A percentile compares a stretch with the other conserved stretches of the same genome.
Evolutionary conservation across 2,329 filamentous ascomycete genomes (phyloP).

Genomic region (Talaromyces piceae): DNA sequence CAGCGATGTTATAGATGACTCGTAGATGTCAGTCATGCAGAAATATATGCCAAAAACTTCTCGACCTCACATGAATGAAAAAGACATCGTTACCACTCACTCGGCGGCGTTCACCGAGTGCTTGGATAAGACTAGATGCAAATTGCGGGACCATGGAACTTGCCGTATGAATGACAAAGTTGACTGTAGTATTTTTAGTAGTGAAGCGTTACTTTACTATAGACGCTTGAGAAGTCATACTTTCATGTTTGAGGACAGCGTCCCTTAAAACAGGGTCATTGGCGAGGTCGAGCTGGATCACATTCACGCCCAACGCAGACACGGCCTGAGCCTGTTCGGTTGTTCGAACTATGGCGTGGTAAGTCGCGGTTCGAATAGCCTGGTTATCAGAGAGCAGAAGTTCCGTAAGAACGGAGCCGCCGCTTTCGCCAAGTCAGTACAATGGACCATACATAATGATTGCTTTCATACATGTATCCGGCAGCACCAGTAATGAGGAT

Average conservation of each 20-base stretch:
- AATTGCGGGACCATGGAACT: background rate
- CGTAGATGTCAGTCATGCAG: background rate
- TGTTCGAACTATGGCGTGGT: background rate
- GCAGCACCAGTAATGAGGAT: slow-evolving; percentile 4
- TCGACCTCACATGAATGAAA: slow-evolving; percentile 1
- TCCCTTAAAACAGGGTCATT: background rate
- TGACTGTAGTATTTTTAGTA: background rate
- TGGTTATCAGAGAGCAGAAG: background rate
- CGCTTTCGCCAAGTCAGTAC: background rate
- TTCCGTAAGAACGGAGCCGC: slow-evolving; percentile 1
- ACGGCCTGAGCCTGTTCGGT: background rate
- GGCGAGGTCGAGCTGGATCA: background rate
- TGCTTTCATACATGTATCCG: background rate
- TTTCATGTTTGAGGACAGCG: background rate
- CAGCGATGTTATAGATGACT: background rate
- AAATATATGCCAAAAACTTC: background rate
- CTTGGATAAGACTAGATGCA: background rate
- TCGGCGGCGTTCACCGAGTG: slow-evolving; percentile 1
- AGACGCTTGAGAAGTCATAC: background rate
- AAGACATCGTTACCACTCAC: background rate
- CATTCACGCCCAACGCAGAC: background rate
- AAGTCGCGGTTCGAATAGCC: background rate
- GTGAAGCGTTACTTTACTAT: background rate
- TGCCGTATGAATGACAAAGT: slow-evolving; percentile 1
- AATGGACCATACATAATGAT: background rate